A percentile compares a stretch with the other conserved stretches of the same genome.
Evolutionary conservation across 2,329 filamentous ascomycete species (phyloP).

Genomic region (Arthrobotrys sphaeroides): DNA sequence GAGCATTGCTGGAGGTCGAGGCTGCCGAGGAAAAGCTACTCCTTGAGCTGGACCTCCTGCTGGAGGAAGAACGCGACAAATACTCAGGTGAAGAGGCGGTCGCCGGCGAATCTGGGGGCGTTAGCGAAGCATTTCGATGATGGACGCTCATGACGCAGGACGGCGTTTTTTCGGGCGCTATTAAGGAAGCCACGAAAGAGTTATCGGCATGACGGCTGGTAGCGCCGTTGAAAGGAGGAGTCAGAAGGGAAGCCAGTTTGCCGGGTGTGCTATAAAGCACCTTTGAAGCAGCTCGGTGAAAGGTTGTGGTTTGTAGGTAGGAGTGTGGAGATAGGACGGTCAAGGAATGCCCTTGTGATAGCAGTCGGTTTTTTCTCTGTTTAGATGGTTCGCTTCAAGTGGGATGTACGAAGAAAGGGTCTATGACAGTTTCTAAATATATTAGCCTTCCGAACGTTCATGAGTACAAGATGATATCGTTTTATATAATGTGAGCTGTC

Average conservation of each 20-base stretch:
- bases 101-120: constrained; percentile 49
- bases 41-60: constrained; percentile 41
- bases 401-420: not conserved
- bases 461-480: not conserved
- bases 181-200: constrained; percentile 37
- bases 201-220: constrained; percentile 41
- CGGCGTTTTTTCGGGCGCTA: constrained; percentile 37
- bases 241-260: constrained; percentile 53
- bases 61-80: constrained; percentile 30
- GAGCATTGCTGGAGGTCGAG: constrained; percentile 45
- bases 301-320: constrained; percentile 7
- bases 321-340: not conserved
- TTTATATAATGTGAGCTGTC: constrained; percentile 28
- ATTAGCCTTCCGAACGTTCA: constrained; percentile 6
- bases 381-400: not conserved
- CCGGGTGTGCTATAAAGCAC: constrained; percentile 49
- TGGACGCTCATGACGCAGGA: constrained; percentile 52
- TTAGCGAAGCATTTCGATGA: constrained; percentile 51
- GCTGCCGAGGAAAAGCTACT: constrained; percentile 49
- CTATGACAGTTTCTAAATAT: not conserved
- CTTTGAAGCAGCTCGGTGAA: constrained; percentile 8
- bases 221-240: constrained; percentile 52
- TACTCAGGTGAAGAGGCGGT: constrained; percentile 37
- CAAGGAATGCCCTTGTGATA: constrained; percentile 6
- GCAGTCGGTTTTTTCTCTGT: not conserved